These are phyloP conservation scores for Fusarium sp. DNA, from an alignment of 2,329 filamentous ascomycete genomes.

Conservation along the genomic window DNA sequence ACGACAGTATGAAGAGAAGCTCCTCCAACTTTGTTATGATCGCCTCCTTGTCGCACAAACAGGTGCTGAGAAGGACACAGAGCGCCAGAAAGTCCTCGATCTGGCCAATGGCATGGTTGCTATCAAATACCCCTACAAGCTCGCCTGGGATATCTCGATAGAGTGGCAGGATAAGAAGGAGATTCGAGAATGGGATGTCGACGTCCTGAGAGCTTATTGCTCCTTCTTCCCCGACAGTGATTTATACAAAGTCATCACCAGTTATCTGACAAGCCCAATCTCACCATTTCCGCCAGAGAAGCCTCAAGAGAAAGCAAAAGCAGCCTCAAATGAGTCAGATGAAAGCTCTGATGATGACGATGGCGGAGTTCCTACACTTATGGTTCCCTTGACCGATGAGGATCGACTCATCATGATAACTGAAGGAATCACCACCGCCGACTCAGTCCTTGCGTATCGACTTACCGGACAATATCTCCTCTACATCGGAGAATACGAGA, in stretches of 20 bases:
- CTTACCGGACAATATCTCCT: conserved; percentile 88
- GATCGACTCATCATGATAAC: conserved; percentile 87
- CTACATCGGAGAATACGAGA: conserved; percentile 87
- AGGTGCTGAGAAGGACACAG: conserved; percentile 75
- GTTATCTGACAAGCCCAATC: conserved; percentile 84
- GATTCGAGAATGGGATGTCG: conserved; percentile 82
- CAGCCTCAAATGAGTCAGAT: conserved; percentile 59
- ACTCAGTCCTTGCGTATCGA: conserved; percentile 86
- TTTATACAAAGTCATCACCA: conserved; percentile 84
- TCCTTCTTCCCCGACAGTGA: conserved; percentile 88
- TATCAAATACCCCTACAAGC: conserved; percentile 89
- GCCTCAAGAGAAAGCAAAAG: conserved; percentile 42
- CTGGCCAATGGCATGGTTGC: conserved; percentile 94
- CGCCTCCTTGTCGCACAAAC: conserved; percentile 77
- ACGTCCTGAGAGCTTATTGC: conserved; percentile 85
- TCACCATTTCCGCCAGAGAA: conserved; percentile 79
- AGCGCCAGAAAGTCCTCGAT: conserved; percentile 80
- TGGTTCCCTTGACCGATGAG: conserved; percentile 77
- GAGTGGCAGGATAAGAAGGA: conserved; percentile 89
- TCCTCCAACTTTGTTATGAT: conserved; percentile 86
- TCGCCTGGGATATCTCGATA: conserved; percentile 92
- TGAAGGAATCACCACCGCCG: conserved; percentile 75
- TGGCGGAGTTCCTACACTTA: conserved; percentile 66
- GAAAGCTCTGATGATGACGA: conserved; percentile 74
- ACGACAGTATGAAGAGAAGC: conserved; percentile 89